Evolutionary conservation across 257 asterid species (phyloP).

Genomic region (Nicotiana undulata): DNA sequence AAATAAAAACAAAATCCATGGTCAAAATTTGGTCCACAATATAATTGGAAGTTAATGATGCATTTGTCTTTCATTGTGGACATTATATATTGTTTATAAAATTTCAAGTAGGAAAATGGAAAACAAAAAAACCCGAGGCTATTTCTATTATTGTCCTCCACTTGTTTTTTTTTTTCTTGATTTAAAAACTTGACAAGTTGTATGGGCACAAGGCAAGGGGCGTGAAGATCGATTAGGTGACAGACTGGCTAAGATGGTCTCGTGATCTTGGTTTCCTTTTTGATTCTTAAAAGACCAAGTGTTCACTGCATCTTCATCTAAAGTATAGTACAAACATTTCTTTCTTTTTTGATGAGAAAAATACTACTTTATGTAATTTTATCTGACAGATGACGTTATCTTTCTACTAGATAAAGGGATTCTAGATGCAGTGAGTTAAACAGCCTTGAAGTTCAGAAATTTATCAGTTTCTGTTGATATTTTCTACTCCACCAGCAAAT

Average conservation of each 20-base stretch:
- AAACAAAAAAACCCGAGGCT: not conserved
- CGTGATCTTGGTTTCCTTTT: constrained; percentile 16
- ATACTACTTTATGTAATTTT: not conserved
- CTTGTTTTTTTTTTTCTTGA: not conserved
- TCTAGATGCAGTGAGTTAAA: not conserved
- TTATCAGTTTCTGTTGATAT: not conserved
- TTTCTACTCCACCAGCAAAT: not conserved
- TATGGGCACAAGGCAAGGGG: not conserved
- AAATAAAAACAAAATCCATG: not conserved
- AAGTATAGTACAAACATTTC: not conserved
- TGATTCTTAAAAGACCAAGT: not conserved
- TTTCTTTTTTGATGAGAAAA: not conserved
- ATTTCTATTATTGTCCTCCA: not conserved
- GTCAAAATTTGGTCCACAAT: not conserved
- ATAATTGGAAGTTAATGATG: not conserved
- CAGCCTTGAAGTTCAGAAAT: not conserved
- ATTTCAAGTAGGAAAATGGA: not conserved
- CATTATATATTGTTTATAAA: not conserved
- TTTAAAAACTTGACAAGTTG: not conserved
- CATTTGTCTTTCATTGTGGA: not conserved
- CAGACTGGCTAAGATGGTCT: constrained; percentile 4
- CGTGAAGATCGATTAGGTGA: constrained; percentile 13
- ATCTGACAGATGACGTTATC: not conserved
- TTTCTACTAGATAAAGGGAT: not conserved
- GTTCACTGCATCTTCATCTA: not conserved